Evolutionary conservation across 306 rosid genomes (phyloP), one percentile per base, ranked within the genome.

Genomic region (Vigna unguiculata): DNA sequence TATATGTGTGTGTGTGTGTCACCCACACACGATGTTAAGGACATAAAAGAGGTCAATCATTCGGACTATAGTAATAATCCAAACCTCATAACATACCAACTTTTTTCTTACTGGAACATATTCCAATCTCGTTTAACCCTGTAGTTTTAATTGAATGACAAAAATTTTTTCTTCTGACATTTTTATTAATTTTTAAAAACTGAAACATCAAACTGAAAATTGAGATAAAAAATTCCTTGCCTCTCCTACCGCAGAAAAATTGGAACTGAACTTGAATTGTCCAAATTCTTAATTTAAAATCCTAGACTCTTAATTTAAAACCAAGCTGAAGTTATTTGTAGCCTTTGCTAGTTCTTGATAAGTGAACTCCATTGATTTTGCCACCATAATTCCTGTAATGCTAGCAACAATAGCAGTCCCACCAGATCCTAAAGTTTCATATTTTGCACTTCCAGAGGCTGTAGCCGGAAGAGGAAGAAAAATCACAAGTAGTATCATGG

Each of bases 291-390:
- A 9, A 40, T 9, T 40, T 40, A 40, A 40, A 40, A 40, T 2
- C 45, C 12, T 9, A 40, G 13, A 8, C 1, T 9, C 11, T n/a
- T n/a, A n/a, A n/a, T n/a, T n/a, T n/a, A n/a, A n/a, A n/a, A n/a
- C 92, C 59, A 87, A 20, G 70, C 87, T 93, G 78, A 93, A 93
- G 83, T 93, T 66, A 83, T 88, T 83, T 48, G 97, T 91, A 22
- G 96, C 96, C 41, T 65, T 83, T 17, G 96, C 85, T 71, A 93
- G 91, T 87, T 93, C 97, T 81, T 93, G 92, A 30, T 80, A 88
- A 7, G 96, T 78, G 82, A 93, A 90, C 52, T 91, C 92, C 76
- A 90, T 81, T 65, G 97, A 91, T 78, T 91, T 91, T 52, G 86
- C 87, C 36, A 85, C 89, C 19, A 90, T 81, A 64, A 91, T 84